Evolutionary conservation across 75 land plant species (phyloP).

Genomic region (Chamaecyparis obtusa): DNA sequence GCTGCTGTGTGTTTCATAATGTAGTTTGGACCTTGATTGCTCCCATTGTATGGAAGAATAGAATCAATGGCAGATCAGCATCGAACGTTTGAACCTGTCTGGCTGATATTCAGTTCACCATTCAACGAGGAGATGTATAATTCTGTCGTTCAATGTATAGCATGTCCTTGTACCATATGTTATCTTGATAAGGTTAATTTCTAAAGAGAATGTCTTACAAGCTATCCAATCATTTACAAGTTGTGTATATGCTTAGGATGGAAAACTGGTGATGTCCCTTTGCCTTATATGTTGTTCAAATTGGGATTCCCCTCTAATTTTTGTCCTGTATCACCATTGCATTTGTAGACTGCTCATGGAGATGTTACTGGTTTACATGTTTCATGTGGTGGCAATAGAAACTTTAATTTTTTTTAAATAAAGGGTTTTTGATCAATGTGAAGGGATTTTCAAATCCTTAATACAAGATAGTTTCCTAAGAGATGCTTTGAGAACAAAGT

Average conservation of each 20-base stretch:
- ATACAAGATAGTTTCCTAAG: background rate
- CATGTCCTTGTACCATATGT: slow-evolving; percentile 4
- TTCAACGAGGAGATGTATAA: background rate
- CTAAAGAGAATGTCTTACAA: background rate
- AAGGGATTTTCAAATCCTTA: background rate
- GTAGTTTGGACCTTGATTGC: slow-evolving; percentile 78
- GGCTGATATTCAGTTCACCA: background rate
- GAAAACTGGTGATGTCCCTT: background rate
- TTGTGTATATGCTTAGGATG: background rate
- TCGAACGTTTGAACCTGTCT: background rate
- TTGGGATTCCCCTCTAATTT: background rate
- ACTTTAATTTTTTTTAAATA: background rate
- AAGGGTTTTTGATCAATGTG: background rate
- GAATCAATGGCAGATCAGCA: slow-evolving; percentile 9
- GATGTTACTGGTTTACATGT: background rate
- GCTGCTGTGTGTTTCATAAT: slow-evolving; percentile 1
- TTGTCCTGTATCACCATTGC: background rate
- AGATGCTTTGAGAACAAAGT: slow-evolving; percentile 4
- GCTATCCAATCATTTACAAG: background rate
- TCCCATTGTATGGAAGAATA: slow-evolving; percentile 56
- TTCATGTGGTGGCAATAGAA: background rate
- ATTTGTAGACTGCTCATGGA: background rate
- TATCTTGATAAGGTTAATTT: background rate
- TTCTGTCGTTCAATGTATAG: background rate
- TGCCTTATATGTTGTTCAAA: background rate